phyloP scores from a whole-genome alignment of 192 early-diverging fungal species.

The Powellomyces hirtus region DNA sequence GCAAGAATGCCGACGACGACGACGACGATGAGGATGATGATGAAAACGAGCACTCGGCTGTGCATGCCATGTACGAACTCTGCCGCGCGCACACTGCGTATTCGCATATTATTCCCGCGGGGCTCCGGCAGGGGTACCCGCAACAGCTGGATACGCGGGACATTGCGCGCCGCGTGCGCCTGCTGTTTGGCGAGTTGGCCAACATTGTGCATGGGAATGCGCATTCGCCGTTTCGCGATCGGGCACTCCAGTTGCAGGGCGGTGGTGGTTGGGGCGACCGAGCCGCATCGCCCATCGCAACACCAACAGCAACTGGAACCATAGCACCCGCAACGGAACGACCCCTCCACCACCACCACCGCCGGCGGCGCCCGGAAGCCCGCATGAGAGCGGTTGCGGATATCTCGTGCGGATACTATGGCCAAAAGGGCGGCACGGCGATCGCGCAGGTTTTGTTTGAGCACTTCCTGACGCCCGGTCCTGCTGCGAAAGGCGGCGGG shows the following conservation, averaged over 20 bases:
- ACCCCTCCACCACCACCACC: too few relatives aligned
- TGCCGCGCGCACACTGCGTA: not conserved
- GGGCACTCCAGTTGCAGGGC: too few relatives aligned
- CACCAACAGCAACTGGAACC: too few relatives aligned
- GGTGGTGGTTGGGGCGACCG: too few relatives aligned
- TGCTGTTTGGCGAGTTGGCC: not conserved
- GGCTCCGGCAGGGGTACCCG: not conserved
- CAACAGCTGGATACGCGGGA: not conserved
- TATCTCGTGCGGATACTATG: not conserved
- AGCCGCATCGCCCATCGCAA: too few relatives aligned
- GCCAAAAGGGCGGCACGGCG: not conserved
- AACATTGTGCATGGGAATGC: not conserved
- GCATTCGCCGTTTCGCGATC: not conserved
- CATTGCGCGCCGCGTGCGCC: not conserved
- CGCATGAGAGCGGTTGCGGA: not conserved
- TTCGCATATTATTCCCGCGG: not conserved
- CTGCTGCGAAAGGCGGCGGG: too few relatives aligned
- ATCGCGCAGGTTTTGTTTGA: not conserved
- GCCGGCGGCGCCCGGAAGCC: not conserved
- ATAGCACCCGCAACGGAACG: too few relatives aligned
- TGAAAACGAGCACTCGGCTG: too few relatives aligned
- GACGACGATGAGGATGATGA: too few relatives aligned
- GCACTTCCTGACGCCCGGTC: not conserved
- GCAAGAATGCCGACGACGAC: too few relatives aligned
- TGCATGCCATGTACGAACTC: not conserved